A percentile compares a stretch with the other conserved stretches of the same genome.
These are phyloP conservation scores for Hanseniaspora gamundiae DNA, from an alignment of 1,139 yeast species.

Conservation along the genomic window DNA sequence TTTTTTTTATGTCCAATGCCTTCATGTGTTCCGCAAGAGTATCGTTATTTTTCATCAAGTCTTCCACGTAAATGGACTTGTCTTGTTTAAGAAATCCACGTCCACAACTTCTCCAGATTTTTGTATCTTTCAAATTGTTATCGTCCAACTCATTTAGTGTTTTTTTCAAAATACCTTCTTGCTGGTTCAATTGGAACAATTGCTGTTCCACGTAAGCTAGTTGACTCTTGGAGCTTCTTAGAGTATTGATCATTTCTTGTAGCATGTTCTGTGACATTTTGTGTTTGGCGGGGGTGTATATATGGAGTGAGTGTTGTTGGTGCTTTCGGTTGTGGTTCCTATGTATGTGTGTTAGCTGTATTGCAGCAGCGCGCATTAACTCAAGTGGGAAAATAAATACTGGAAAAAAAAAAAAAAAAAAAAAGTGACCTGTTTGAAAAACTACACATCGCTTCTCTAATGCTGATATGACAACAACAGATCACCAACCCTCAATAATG, in stretches of 20 bases:
- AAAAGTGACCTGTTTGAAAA: neutral
- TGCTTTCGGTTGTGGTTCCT: neutral
- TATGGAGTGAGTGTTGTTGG: too few relatives aligned
- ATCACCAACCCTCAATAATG: neutral
- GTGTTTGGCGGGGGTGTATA: neutral
- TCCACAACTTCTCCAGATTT: constrained; percentile 81
- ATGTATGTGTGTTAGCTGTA: too few relatives aligned
- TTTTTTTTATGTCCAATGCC: constrained; percentile 54
- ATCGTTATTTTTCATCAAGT: constrained; percentile 39
- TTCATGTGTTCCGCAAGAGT: constrained; percentile 46
- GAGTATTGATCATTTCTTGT: constrained; percentile 24
- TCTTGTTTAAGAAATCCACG: constrained; percentile 45
- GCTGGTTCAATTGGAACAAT: constrained; percentile 43
- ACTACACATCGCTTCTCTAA: too few relatives aligned
- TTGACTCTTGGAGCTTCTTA: constrained; percentile 47
- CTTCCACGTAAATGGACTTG: constrained; percentile 36
- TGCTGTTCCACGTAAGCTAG: constrained; percentile 51
- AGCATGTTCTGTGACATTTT: constrained; percentile 10
- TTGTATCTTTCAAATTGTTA: constrained; percentile 22
- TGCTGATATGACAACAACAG: too few relatives aligned
- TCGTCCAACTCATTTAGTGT: constrained; percentile 44
- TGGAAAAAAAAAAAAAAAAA: constrained; percentile 2
- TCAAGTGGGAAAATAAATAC: too few relatives aligned
- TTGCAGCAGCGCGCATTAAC: too few relatives aligned
- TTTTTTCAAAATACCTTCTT: constrained; percentile 42